A percentile compares a stretch with the other conserved stretches of the same genome.
phyloP scores from a whole-genome alignment of 2,329 filamentous ascomycete genomes.

The Xylariaceae sp. region DNA sequence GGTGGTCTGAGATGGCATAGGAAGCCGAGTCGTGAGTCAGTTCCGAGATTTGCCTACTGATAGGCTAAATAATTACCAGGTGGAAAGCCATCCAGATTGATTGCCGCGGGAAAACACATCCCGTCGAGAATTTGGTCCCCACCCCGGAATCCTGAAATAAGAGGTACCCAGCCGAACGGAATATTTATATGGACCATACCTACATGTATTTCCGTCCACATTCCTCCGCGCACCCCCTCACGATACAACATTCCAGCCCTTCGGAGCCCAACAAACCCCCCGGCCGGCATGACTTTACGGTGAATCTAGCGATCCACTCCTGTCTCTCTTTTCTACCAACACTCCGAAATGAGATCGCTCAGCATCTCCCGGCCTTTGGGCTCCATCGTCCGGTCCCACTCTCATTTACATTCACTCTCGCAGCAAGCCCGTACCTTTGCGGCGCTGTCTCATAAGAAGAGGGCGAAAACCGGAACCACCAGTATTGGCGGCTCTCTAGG shows the following conservation, averaged over 20 bases:
- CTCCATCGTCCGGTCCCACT: conserved; percentile 11
- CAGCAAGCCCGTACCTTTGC: conserved; percentile 4
- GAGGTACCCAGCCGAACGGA: neutral
- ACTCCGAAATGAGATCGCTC: conserved; percentile 4
- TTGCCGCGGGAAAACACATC: neutral
- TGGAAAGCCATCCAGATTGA: neutral
- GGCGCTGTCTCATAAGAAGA: neutral
- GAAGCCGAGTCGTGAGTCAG: neutral
- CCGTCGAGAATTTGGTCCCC: neutral
- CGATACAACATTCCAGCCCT: neutral
- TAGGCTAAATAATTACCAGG: neutral
- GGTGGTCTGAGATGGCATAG: no score
- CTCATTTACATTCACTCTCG: neutral
- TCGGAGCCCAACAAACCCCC: neutral
- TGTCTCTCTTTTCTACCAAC: neutral
- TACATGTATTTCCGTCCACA: neutral
- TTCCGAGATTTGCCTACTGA: neutral
- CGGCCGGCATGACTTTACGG: conserved; percentile 13
- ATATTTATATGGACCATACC: neutral
- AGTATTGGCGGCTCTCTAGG: neutral
- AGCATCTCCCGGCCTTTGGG: conserved; percentile 6
- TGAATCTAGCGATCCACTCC: neutral
- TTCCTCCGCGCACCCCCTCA: neutral
- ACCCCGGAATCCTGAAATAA: neutral
- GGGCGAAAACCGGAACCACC: neutral